Percentiles rank a stretch among this genome's conserved stretches.
These are phyloP conservation scores for Thelephora ganbajun DNA, from an alignment of 768 basidiomycete genomes.

Conservation along the genomic window DNA sequence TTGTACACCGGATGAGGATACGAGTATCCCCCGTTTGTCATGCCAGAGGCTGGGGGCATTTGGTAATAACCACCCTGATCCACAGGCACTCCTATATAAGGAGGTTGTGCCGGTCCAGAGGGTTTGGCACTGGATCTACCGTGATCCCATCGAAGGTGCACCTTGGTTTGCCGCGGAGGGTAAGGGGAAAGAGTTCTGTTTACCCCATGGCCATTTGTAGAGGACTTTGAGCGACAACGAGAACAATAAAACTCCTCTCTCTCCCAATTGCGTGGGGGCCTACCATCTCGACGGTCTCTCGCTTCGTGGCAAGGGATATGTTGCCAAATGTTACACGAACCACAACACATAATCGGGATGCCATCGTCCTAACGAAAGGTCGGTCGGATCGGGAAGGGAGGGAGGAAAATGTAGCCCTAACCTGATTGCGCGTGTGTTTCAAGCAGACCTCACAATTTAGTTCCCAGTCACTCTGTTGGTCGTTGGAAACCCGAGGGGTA, in stretches of 20 bases:
- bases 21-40: neutral
- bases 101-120: neutral
- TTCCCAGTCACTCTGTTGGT: constrained; percentile 45
- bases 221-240: constrained; percentile 28
- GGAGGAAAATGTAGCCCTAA: constrained; percentile 21
- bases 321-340: constrained; percentile 76
- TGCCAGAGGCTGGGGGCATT: neutral
- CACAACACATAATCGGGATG: constrained; percentile 69
- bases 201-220: constrained; percentile 1
- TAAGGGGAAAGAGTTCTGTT: too few relatives aligned
- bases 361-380: constrained; percentile 53
- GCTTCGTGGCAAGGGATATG: constrained; percentile 77
- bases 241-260: constrained; percentile 70
- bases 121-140: neutral
- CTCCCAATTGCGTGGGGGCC: constrained; percentile 69
- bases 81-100: neutral
- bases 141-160: neutral
- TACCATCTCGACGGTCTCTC: constrained; percentile 49
- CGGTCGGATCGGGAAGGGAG: neutral
- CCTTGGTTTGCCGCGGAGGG: neutral
- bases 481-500: constrained; percentile 2
- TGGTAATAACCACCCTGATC: neutral
- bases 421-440: constrained; percentile 58
- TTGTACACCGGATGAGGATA: neutral
- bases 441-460: constrained; percentile 82